Evolutionary conservation across 225 moss, liverwort and hornwort species (phyloP), one percentile per base, ranked within the genome.

Genomic region (Pseudisothecium myosuroides): DNA sequence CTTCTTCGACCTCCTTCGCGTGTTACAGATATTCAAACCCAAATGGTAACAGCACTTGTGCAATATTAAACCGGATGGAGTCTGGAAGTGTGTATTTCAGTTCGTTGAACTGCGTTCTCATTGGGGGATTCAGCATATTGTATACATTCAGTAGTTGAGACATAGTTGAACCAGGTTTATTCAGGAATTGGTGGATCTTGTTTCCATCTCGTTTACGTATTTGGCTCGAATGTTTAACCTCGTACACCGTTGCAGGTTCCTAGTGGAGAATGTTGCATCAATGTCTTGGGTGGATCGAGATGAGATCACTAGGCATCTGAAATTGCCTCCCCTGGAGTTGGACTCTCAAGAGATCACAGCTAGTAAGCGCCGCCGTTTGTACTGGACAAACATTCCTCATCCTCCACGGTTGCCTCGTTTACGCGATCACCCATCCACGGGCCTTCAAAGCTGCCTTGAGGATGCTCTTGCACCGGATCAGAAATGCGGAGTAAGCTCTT

Each of bases 231-330:
- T 75, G 81, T 45, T 76, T 75, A 22, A 76, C 29, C 37, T 41
- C 34, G 41, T 73, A 12, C 27, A 68, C 83, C 24, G 67, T 86
- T 31, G 41, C 95, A 98, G 98, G 99, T 97, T 96, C 88, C 91
- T 99, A 86, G 99, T 96, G 88, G 99, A 99, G 88, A 99, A 99
- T 89, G 99, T 99, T 41, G 94, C 95, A 72, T 99, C 99, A 32
- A 99, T 99, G 99, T 89, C 91, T 76, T 97, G 97, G 99, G 92
- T 96, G 86, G 99, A 99, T 86, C 94, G 99, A 56, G 96, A 97
- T 16, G 99, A 99, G 90, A 95, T 99, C 87, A 90, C 94, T 34
- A 94, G 96, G 78, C 96, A 96, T 93, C 88, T 99, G 54, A 94
- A 92, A 84, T 86, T 96, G 41, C 45, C 87, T 59, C 99, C 99